phyloP scores from a whole-genome alignment of 306 rosid genomes.

The Cicer yamashitae region DNA sequence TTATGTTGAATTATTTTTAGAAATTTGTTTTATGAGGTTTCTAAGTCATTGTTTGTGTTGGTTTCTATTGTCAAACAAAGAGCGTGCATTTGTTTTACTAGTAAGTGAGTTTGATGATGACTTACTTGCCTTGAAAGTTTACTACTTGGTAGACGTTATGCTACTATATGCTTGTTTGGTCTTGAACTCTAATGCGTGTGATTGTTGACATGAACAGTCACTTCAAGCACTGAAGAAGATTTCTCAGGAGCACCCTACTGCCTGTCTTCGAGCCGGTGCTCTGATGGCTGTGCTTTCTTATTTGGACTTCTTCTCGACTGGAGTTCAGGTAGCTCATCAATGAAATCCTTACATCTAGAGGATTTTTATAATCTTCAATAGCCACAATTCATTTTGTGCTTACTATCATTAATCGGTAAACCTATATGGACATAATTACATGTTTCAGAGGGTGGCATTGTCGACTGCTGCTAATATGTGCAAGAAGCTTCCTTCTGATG shows the following conservation, averaged over 20 bases:
- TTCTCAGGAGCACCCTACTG: conserved; percentile 95
- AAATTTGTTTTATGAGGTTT: conserved; percentile 1
- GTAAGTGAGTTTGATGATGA: conserved; percentile 1
- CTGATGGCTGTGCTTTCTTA: conserved; percentile 98
- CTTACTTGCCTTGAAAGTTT: not conserved
- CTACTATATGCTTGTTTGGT: not conserved
- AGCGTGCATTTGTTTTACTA: conserved; percentile 5
- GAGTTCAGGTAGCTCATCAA: conserved; percentile 76
- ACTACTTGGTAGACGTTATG: not conserved
- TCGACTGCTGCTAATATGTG: conserved; percentile 99
- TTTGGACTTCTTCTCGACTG: conserved; percentile 91
- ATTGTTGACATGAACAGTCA: conserved; percentile 70
- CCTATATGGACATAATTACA: conserved; percentile 14
- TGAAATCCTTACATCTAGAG: conserved; percentile 4
- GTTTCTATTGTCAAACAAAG: not conserved
- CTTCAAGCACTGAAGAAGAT: conserved; percentile 95
- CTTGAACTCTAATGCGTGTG: conserved; percentile 23
- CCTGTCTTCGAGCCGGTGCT: conserved; percentile 96
- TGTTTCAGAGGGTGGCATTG: conserved; percentile 84
- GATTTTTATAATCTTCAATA: not conserved
- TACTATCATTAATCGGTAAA: not conserved
- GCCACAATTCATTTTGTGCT: conserved; percentile 26
- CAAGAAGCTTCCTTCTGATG: conserved; percentile 98
- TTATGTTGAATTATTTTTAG: conserved; percentile 18
- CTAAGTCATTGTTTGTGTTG: not conserved